Percentiles rank a stretch among this genome's conserved stretches.
These are phyloP conservation scores for Gossypium raimondii DNA, from an alignment of 345 rosid species.

Conservation along the genomic window DNA sequence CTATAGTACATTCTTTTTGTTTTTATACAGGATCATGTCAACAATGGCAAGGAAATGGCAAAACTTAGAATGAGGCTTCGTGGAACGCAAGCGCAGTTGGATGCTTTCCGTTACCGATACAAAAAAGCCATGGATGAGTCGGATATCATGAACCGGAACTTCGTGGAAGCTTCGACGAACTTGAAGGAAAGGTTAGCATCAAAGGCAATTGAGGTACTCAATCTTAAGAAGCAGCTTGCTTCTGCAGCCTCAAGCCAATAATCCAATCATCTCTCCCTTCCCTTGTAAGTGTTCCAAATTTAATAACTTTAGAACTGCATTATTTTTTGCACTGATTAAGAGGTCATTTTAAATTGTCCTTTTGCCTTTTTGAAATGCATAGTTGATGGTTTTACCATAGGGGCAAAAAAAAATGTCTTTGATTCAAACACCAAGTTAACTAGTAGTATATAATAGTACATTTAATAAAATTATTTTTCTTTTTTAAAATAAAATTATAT, in stretches of 20 bases:
- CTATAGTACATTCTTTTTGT: not conserved
- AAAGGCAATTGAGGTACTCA: slow-evolving; percentile 48
- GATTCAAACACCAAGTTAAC: too few species aligned
- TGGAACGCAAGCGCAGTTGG: slow-evolving; percentile 70
- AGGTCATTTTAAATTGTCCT: too few species aligned
- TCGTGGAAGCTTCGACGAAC: slow-evolving; percentile 54
- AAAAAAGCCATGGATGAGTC: slow-evolving; percentile 41
- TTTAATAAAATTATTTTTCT: too few species aligned
- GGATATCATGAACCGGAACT: slow-evolving; percentile 57
- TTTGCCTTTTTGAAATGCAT: too few species aligned
- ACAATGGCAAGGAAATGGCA: slow-evolving; percentile 47
- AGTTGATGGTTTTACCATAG: not conserved
- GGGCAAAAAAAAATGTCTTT: not conserved
- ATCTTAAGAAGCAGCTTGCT: slow-evolving; percentile 69
- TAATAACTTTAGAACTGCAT: too few species aligned
- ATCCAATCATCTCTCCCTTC: not conserved
- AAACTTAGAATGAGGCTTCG: slow-evolving; percentile 72
- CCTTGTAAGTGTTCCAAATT: too few species aligned
- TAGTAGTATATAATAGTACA: too few species aligned
- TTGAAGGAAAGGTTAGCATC: slow-evolving; percentile 59
- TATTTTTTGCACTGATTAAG: not conserved
- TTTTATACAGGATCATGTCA: slow-evolving; percentile 38
- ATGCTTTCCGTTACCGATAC: slow-evolving; percentile 50
- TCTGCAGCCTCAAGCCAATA: slow-evolving; percentile 21
- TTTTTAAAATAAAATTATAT: too few species aligned